Conservation (phyloP, 2,329 filamentous ascomycete genomes). For the Torrubiellomyces zombiae region DNA sequence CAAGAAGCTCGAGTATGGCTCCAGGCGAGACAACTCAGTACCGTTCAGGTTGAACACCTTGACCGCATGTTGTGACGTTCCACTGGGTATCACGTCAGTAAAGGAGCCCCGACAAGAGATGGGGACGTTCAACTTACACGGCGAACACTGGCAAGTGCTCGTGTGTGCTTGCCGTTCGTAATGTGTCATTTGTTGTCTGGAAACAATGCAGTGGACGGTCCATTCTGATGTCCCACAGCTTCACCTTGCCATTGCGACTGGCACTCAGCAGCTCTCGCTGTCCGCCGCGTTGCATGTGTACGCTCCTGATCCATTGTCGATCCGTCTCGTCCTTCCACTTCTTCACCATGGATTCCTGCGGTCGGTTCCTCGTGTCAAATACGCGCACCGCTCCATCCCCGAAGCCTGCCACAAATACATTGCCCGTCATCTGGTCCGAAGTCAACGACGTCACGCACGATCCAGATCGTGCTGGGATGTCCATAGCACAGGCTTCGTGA, state of each 20-base stretch:
- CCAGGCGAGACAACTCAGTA: conserved; percentile 60
- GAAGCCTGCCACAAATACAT: conserved; percentile 90
- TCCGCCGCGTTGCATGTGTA: conserved; percentile 92
- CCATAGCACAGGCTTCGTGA: conserved; percentile 79
- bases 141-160: conserved; percentile 95
- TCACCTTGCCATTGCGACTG: conserved; percentile 83
- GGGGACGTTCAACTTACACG: conserved; percentile 45
- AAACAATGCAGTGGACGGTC: conserved; percentile 60
- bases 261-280: conserved; percentile 82
- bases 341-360: conserved; percentile 82
- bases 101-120: conserved; percentile 2
- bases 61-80: conserved; percentile 73
- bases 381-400: conserved; percentile 89
- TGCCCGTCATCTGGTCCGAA: conserved; percentile 93
- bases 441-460: conserved; percentile 93
- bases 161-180: conserved; percentile 79
- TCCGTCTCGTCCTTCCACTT: conserved; percentile 84
- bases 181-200: conserved; percentile 56
- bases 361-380: conserved; percentile 74
- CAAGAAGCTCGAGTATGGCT: conserved; percentile 81
- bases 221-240: conserved; percentile 90
- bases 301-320: conserved; percentile 85
- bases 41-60: conserved; percentile 87
- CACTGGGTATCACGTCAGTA: conserved; percentile 32
- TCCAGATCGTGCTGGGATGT: conserved; percentile 86